Percentiles rank a stretch among this genome's conserved stretches.
phyloP scores from a whole-genome alignment of 106 monocot genomes.

The Vanilla planifolia region DNA sequence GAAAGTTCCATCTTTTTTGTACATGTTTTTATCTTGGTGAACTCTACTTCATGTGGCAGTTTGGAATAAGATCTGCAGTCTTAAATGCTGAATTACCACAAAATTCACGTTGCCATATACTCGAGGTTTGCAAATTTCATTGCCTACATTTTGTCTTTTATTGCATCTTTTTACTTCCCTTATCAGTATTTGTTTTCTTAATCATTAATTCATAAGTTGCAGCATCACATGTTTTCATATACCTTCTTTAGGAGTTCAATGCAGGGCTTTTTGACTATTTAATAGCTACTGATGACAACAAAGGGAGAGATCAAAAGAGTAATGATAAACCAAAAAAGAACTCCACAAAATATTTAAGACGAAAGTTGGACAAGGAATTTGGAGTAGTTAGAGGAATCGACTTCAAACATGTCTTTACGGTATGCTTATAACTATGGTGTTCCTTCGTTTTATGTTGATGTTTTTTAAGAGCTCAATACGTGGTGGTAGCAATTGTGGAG shows the following conservation, averaged over 20 bases:
- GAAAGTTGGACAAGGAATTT: conserved; percentile 72
- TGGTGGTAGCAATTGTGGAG: too few species aligned
- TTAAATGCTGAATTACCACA: conserved; percentile 96
- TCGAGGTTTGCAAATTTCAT: conserved; percentile 44
- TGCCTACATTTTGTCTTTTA: neutral
- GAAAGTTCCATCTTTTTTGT: neutral
- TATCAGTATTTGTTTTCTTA: neutral
- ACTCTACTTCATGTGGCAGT: conserved; percentile 36
- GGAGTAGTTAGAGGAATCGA: conserved; percentile 98
- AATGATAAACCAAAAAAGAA: conserved; percentile 27
- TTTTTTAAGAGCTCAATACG: too few species aligned
- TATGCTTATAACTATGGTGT: conserved; percentile 16
- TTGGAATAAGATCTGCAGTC: conserved; percentile 81
- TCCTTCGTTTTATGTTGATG: neutral
- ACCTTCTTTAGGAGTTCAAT: conserved; percentile 70
- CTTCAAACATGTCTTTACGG: conserved; percentile 97
- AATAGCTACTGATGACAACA: conserved; percentile 76
- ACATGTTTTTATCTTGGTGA: neutral
- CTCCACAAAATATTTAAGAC: conserved; percentile 43
- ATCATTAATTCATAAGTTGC: neutral
- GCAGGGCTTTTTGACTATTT: conserved; percentile 85
- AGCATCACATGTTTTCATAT: conserved; percentile 2
- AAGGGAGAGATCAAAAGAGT: conserved; percentile 37
- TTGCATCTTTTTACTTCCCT: neutral
- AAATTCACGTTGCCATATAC: conserved; percentile 85